Evolutionary conservation across 2,329 filamentous ascomycete species (phyloP), one percentile per base, ranked within the genome.

Genomic region (Pseudogymnoascus sp.): DNA sequence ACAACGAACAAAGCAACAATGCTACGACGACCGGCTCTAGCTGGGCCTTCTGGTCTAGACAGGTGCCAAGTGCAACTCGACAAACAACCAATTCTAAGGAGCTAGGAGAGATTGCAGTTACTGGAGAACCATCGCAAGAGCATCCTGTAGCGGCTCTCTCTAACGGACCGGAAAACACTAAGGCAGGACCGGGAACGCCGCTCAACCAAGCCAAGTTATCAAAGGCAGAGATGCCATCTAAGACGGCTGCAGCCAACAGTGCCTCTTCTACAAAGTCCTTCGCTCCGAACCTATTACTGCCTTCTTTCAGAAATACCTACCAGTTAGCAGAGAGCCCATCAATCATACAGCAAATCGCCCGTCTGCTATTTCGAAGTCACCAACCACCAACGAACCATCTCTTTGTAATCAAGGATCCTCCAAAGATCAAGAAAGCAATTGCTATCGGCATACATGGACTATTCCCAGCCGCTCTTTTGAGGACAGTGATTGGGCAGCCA

Each of bases 401-500:
- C 4, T 87, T 85, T 66, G 81, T 90, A 33, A 76, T 84, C 5
- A 85, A 85, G 47, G 84, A 89, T 6, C 79, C 84, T 0, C 88
- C 85, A 0, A 88, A 83, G 66, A 85, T 97, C 54, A 90, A 85
- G 70, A 94, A 88, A 66, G 94, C 94, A 10, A 81, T 99, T 4
- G 92, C 92, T 1, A 96, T 99, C 66, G 94, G 94, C 39, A 85
- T 99, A 1, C 94, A 99, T 73, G 94, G 94, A 0, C 88, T 96
- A 63, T 97, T 97, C 66, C 94, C 94, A 0, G 91, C 91, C 0
- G 84, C 88, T 0, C 84, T 95, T 41, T 81, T 99, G 36, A 87
- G 94, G n/a, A 89, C 88, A 17, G 89, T 99, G 67, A 87, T 97
- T 13, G 94, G 94, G 0, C 93, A 96, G 68, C 94, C 94, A 0